phyloP scores from a whole-genome alignment of 2,329 filamentous ascomycete species.

The Herpotrichia juniperi region DNA sequence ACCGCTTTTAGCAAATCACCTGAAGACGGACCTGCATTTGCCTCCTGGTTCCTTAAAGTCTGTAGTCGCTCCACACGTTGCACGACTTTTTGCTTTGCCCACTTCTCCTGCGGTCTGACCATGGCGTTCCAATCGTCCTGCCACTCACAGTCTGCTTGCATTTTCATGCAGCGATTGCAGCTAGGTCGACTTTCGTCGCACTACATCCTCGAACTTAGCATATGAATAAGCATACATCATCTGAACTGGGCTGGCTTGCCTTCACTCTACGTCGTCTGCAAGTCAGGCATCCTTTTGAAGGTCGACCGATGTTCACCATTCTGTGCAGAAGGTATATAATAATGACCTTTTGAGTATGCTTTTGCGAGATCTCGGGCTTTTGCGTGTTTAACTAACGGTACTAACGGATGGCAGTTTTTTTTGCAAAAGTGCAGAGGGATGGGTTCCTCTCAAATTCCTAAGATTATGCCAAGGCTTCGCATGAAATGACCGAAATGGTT shows the following conservation, averaged over 20 bases:
- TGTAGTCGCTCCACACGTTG: conserved; percentile 8
- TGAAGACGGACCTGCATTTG: neutral
- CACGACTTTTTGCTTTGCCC: conserved; percentile 8
- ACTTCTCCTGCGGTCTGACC: conserved; percentile 8
- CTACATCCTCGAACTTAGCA: neutral
- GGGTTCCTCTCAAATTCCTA: neutral
- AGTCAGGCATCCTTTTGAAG: conserved; percentile 6
- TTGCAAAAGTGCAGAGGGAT: neutral
- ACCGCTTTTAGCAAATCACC: neutral
- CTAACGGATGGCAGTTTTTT: neutral
- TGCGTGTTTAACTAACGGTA: too few species aligned
- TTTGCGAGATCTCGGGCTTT: neutral
- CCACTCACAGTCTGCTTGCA: conserved; percentile 7
- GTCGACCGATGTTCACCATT: conserved; percentile 9
- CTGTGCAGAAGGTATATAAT: neutral
- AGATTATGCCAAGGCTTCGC: neutral
- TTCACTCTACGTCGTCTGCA: conserved; percentile 7
- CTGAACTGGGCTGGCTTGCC: neutral
- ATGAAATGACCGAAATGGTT: conserved; percentile 10
- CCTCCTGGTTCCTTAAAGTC: conserved; percentile 1
- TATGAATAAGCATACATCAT: neutral
- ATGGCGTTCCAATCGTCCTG: conserved; percentile 8
- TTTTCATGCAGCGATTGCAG: conserved; percentile 5
- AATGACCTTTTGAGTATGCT: neutral
- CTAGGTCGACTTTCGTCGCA: conserved; percentile 7